Evolutionary conservation across 768 basidiomycete genomes (phyloP), one percentile per base, ranked within the genome.

Genomic region (Boletales sp.): DNA sequence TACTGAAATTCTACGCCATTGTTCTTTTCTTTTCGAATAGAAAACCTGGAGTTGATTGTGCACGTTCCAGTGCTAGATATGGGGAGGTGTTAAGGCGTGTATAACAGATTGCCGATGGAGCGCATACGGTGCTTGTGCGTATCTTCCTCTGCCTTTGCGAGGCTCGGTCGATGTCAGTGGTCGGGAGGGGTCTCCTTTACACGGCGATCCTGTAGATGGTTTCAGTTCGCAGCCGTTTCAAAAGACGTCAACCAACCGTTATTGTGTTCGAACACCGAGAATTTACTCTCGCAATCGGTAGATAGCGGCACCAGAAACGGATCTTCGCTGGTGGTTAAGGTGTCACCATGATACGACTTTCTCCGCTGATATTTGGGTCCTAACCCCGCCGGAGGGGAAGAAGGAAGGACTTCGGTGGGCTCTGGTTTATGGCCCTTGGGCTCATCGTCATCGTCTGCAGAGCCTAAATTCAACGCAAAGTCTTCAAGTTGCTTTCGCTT

Each of bases 21-120:
- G 62, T 95, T 95, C 33, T 68, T 71, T 8, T 69, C 68, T 4
- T 82, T 79, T 55, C 88, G 75, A 44, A 94, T 86, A 48, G 79
- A 78, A 63, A 81, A 93, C 9, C 71, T 64, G 7, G 81, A 74
- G 56, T 85, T 88, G 58, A 88, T 82, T 3, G 82, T 79, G 25
- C 63, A 67, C 10, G 70, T 62, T 34, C 57, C 60, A 9, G 59
- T 34, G 30, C 69, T 67, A 30, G 49, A 61, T 13, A 41, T 18
- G 17, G 17, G n/a, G 14, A 37, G 5, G 31, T 42, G 30, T 50
- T 37, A 54, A 13, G 19, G 12, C 8, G 18, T 21, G 32, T 37
- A 18, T 1, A 7, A 30, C 32, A 15, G 39, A 46, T 33, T 31
- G 37, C 19, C 39, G n/a, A 34, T 5, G 18, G 37, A 21, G 32